phyloP scores from a whole-genome alignment of 768 basidiomycete species.

The Phanerodontia chrysosporium region DNA sequence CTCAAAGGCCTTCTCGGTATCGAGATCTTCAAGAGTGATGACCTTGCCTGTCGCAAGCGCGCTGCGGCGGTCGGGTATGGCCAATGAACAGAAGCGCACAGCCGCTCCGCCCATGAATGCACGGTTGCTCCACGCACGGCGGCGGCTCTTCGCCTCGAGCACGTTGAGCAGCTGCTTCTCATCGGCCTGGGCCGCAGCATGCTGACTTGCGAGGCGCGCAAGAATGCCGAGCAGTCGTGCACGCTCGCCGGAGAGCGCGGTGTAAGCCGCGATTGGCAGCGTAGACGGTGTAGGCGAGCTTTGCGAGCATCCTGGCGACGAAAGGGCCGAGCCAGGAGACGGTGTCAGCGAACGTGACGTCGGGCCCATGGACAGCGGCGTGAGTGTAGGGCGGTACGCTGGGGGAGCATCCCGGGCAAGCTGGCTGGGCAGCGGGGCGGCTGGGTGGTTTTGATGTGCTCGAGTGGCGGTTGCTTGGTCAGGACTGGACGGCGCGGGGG shows the following conservation, averaged over 20 bases:
- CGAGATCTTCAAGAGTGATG: neutral
- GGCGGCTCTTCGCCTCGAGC: conserved; percentile 53
- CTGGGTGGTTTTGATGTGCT: neutral
- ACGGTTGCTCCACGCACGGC: conserved; percentile 65
- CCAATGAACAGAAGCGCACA: conserved; percentile 40
- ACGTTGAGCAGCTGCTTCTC: conserved; percentile 29
- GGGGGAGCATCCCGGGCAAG: neutral
- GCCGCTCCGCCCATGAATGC: conserved; percentile 36
- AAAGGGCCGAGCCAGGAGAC: neutral
- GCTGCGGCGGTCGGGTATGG: conserved; percentile 47
- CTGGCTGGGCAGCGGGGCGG: neutral
- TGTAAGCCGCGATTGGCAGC: conserved; percentile 25
- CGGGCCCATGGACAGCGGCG: conserved; percentile 1
- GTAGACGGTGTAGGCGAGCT: conserved; percentile 1
- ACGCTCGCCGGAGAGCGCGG: conserved; percentile 23
- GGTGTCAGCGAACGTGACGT: neutral
- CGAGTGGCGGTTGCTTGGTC: neutral
- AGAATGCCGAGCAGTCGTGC: conserved; percentile 30
- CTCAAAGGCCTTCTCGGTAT: neutral
- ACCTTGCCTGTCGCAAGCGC: conserved; percentile 33
- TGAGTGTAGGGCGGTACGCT: neutral
- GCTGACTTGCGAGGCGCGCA: conserved; percentile 35
- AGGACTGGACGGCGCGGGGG: neutral
- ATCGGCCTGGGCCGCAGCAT: conserved; percentile 36
- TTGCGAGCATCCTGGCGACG: neutral